Conservation (phyloP, 345 rosid genomes). For the Murraya paniculata region DNA sequence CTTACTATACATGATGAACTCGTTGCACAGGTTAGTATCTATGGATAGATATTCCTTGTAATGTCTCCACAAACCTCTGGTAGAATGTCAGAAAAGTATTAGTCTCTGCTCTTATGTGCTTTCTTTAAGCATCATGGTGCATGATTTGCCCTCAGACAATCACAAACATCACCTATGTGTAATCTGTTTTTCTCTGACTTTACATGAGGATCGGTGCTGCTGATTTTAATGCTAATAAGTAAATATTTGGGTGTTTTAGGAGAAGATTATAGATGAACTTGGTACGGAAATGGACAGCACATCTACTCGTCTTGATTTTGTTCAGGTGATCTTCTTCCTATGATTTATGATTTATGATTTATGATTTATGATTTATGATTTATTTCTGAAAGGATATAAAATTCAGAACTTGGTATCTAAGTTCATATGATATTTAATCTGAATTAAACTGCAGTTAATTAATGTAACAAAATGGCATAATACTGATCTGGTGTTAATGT, state of each 20-base stretch:
- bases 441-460: background rate
- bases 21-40: constrained; percentile 61
- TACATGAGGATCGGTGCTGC: background rate
- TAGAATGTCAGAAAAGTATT: background rate
- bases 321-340: constrained; percentile 57
- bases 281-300: constrained; percentile 91
- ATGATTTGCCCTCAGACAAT: background rate
- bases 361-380: background rate
- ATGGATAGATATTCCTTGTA: background rate
- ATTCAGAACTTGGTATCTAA: background rate
- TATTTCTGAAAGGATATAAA: background rate
- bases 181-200: background rate
- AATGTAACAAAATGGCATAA: background rate
- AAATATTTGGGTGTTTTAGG: constrained; percentile 46
- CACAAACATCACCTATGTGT: background rate
- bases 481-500: background rate
- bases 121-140: background rate
- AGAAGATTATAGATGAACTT: constrained; percentile 75
- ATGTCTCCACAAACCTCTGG: background rate
- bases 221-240: constrained; percentile 16
- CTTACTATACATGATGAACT: constrained; percentile 98
- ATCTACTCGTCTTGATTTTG: constrained; percentile 88
- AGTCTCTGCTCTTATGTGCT: background rate
- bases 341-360: background rate
- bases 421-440: background rate